Base-by-base conservation (phyloP, 2,329 filamentous ascomycete species). In the Cordyceps pruinosa region DNA sequence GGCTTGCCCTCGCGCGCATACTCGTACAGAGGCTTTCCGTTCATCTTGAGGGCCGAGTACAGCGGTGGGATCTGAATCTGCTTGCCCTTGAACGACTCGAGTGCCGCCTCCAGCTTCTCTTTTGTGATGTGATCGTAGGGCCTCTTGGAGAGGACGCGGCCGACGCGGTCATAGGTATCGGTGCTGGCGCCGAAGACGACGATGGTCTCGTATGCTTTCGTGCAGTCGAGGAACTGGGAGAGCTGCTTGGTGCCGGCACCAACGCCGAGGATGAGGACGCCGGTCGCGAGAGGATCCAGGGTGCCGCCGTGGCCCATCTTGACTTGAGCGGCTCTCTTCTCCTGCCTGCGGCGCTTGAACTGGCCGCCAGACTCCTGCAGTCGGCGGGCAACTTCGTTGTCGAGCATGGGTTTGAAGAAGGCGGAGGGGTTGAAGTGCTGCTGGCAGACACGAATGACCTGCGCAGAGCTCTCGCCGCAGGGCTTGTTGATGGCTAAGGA, bases 231-330 rank as follows among this genome's bases (percentile, higher is more conserved):
- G 70, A 97, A 97, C 35, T 84, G 77, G 41, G 82, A 77, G 1
- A 99, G 80, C 15, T 81, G 76, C 72, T 97, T 99, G 56, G 94
- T 99, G 39, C 90, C 94, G 59, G 82, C 85, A 35, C 93, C 94
- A 53, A 97, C 80, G 57, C 93, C 94, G 7, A 94, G 79, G 61
- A 97, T 91, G 50, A 99, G 81, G 25, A 99, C 89, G 46, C 94
- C 94, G 1, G 92, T 96, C 9, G 94, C 94, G 66, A 97, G 81
- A 26, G 94, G 94, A 68, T 99, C 94, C 19, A 99, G 81, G 2
- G 94, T 99, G 44, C 94, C 94, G 60, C 94, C 94, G 74, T 99
- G 94, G 34, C 94, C 94, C 67, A 97, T 89, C 77, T 97, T 99
- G 64, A 97, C 87, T 61, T 89, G 83, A 5, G 86, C 70, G 1